Evolutionary conservation across 2,329 filamentous ascomycete genomes (phyloP).

Genomic region (Chrysoporthe deuterocubensis): DNA sequence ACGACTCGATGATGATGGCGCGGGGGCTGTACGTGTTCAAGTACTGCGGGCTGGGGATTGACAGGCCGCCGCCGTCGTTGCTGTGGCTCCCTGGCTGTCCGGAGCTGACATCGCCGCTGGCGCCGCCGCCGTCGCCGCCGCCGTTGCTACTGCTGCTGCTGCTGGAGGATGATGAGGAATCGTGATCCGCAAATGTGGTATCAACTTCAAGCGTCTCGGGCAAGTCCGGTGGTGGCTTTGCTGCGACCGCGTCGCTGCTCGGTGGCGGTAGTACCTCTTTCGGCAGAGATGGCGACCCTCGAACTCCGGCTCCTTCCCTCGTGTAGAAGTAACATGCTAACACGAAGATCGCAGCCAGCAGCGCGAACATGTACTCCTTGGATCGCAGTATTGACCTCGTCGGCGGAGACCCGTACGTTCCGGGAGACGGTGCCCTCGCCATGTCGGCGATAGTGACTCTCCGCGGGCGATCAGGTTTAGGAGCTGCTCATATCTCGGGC

Average conservation of each 20-base stretch:
- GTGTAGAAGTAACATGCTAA: constrained; percentile 15
- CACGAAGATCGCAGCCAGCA: constrained; percentile 17
- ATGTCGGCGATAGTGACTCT: neutral
- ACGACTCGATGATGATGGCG: constrained; percentile 28
- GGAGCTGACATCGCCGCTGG: neutral
- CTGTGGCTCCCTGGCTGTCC: neutral
- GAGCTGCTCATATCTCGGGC: neutral
- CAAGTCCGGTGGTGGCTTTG: neutral
- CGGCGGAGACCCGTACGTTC: constrained; percentile 10
- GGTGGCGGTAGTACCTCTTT: neutral
- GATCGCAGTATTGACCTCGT: constrained; percentile 17
- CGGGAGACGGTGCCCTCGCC: constrained; percentile 4
- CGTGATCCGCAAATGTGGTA: neutral
- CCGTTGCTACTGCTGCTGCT: neutral
- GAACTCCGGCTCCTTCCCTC: neutral
- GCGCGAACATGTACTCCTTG: constrained; percentile 23
- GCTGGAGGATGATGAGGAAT: neutral
- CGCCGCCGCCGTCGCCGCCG: neutral
- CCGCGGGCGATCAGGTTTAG: neutral
- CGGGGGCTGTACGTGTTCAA: constrained; percentile 18
- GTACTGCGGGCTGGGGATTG: neutral
- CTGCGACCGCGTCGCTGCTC: neutral
- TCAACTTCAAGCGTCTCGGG: neutral
- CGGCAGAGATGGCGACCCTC: constrained; percentile 1
- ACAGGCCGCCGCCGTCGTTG: neutral